A percentile compares a stretch with the other conserved stretches of the same genome.
phyloP scores from a whole-genome alignment of 2,329 filamentous ascomycete species.

The Alternaria arbusti region DNA sequence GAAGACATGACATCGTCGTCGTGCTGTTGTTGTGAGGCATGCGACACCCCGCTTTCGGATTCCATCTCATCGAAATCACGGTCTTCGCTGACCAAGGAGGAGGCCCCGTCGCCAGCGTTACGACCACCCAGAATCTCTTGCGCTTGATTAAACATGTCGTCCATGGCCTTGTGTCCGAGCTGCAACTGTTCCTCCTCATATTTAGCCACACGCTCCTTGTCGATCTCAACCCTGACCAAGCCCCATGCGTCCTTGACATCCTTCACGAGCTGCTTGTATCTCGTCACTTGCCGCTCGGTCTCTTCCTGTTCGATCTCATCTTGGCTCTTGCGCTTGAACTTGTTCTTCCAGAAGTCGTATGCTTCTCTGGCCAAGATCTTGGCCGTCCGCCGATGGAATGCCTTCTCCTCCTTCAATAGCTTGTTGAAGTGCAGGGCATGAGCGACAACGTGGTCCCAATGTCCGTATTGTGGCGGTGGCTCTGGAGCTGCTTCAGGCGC shows the following conservation, averaged over 20 bases:
- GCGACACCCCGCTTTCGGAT: slow-evolving; percentile 48
- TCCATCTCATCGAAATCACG: slow-evolving; percentile 51
- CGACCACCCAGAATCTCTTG: slow-evolving; percentile 53
- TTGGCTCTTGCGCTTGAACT: slow-evolving; percentile 59
- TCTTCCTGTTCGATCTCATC: slow-evolving; percentile 86
- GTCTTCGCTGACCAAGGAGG: slow-evolving; percentile 49
- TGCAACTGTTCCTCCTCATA: slow-evolving; percentile 68
- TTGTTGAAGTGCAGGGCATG: slow-evolving; percentile 82
- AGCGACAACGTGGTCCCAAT: slow-evolving; percentile 81
- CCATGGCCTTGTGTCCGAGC: slow-evolving; percentile 67
- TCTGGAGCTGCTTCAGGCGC: slow-evolving; percentile 76
- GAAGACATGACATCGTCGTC: slow-evolving; percentile 52
- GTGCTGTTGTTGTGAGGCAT: slow-evolving; percentile 47
- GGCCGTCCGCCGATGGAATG: slow-evolving; percentile 75
- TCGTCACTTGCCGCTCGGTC: slow-evolving; percentile 67
- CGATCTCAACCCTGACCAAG: slow-evolving; percentile 63
- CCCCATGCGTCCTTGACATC: slow-evolving; percentile 69
- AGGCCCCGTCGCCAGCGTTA: slow-evolving; percentile 43
- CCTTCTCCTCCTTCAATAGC: slow-evolving; percentile 79
- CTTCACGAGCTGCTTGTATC: slow-evolving; percentile 74
- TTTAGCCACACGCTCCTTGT: slow-evolving; percentile 60
- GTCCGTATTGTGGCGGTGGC: slow-evolving; percentile 80
- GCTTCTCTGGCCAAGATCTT: slow-evolving; percentile 82
- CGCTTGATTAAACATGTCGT: slow-evolving; percentile 74
- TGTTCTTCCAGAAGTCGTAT: slow-evolving; percentile 74